Conservation (phyloP, 2,329 filamentous ascomycete genomes). For the Phaeosphaeria sp. region DNA sequence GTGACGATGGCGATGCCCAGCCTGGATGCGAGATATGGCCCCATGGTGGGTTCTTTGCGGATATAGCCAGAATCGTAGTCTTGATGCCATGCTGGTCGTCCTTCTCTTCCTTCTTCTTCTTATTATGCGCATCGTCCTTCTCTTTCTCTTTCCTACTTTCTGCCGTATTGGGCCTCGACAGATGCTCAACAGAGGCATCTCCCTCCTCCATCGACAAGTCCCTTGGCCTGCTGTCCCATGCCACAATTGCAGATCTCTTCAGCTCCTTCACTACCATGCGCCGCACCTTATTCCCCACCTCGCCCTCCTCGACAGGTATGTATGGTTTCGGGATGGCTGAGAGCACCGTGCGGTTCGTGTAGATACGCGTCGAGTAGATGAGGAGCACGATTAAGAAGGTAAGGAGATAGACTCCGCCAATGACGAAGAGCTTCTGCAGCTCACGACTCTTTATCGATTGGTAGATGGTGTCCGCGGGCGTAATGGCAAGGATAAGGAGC, state of each 20-base stretch:
- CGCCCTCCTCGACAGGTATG: conserved; percentile 84
- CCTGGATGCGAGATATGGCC: conserved; percentile 84
- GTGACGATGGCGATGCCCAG: conserved; percentile 81
- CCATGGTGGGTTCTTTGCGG: conserved; percentile 68
- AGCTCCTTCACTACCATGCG: conserved; percentile 77
- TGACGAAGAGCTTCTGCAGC: conserved; percentile 81
- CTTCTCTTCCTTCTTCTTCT: no score
- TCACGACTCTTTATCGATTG: conserved; percentile 73
- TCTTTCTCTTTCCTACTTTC: conserved; percentile 40
- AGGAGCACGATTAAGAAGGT: conserved; percentile 74
- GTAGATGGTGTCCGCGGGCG: conserved; percentile 79
- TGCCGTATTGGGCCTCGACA: conserved; percentile 25
- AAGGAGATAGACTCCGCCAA: conserved; percentile 76
- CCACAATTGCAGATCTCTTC: conserved; percentile 78
- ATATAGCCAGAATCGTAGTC: conserved; percentile 48
- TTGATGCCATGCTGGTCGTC: conserved; percentile 27
- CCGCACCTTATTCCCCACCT: conserved; percentile 77
- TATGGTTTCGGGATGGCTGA: conserved; percentile 85
- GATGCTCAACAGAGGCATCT: conserved; percentile 21
- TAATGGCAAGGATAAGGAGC: conserved; percentile 75
- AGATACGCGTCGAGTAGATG: conserved; percentile 84
- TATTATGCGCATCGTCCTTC: conserved; percentile 34
- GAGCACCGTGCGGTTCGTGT: conserved; percentile 81
- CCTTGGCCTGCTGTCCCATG: conserved; percentile 77
- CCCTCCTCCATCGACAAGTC: conserved; percentile 57